Conservation (phyloP, 345 rosid genomes). For the Lepidium aucheri region DNA sequence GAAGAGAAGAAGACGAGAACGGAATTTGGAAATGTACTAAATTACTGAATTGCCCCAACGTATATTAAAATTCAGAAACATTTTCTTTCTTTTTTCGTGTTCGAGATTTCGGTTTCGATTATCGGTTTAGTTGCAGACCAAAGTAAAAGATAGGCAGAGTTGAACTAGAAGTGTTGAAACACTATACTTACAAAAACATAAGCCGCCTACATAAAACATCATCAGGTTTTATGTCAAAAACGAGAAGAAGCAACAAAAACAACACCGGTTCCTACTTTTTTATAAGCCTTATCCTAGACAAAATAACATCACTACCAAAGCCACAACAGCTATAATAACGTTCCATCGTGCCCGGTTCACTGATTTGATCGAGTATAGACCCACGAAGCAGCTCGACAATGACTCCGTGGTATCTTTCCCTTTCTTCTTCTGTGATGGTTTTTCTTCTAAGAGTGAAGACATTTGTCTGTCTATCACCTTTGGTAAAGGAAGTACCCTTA, state of each 20-base stretch:
- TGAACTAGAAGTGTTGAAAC: neutral
- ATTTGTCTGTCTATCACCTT: slow-evolving; percentile 18
- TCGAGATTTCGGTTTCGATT: neutral
- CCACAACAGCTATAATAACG: neutral
- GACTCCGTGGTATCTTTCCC: neutral
- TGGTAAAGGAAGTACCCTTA: slow-evolving; percentile 23
- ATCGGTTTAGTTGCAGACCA: neutral
- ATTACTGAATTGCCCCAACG: slow-evolving; percentile 2
- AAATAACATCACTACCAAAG: neutral
- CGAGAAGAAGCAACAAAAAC: neutral
- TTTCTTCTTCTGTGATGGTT: neutral
- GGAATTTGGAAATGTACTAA: neutral
- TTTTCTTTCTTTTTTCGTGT: too few relatives aligned
- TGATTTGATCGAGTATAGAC: slow-evolving; percentile 17
- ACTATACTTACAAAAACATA: neutral
- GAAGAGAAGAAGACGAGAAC: neutral
- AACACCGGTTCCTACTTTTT: neutral
- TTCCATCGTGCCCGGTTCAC: slow-evolving; percentile 19
- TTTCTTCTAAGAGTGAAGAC: slow-evolving; percentile 1
- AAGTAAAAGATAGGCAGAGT: neutral
- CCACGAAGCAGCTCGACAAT: slow-evolving; percentile 17
- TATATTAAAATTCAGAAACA: neutral
- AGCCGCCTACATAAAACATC: neutral
- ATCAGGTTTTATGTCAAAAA: neutral
- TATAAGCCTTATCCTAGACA: neutral